Conservation (phyloP, 2,329 filamentous ascomycete genomes). For the Celoporthe dispersa region DNA sequence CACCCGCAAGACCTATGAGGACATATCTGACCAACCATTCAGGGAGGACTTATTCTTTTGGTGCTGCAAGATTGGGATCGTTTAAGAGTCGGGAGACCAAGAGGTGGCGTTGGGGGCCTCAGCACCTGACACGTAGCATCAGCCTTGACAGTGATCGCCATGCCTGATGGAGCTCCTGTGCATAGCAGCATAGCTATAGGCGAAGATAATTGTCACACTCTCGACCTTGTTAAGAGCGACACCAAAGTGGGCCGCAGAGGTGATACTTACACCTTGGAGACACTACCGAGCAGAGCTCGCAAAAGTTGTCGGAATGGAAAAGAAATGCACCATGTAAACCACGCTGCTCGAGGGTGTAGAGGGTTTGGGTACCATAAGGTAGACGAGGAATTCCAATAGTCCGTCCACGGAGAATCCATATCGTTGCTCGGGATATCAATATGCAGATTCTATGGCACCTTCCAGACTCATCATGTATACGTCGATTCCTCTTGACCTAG, state of each 20-base stretch:
- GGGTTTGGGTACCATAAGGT: neutral
- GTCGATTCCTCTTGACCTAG: neutral
- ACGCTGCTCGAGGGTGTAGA: neutral
- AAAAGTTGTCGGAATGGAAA: neutral
- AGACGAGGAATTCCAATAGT: neutral
- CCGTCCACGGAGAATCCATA: neutral
- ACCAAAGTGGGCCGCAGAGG: neutral
- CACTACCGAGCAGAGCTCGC: neutral
- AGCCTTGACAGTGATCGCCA: neutral
- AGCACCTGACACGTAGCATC: neutral
- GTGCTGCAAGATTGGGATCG: neutral
- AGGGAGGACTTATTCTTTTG: neutral
- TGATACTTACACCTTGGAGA: neutral
- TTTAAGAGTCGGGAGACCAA: neutral
- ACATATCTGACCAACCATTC: neutral
- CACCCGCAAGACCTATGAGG: neutral
- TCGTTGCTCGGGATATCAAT: neutral
- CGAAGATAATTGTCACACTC: neutral
- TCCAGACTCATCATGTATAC: neutral
- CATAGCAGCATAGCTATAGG: neutral
- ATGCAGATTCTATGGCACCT: neutral
- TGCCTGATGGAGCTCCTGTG: neutral
- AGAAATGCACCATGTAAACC: neutral
- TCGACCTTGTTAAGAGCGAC: neutral
- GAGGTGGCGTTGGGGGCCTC: neutral